A percentile compares a stretch with the other conserved stretches of the same genome.
Evolutionary conservation across 2,329 filamentous ascomycete species (phyloP).

Genomic region (Dendryphion nanum): DNA sequence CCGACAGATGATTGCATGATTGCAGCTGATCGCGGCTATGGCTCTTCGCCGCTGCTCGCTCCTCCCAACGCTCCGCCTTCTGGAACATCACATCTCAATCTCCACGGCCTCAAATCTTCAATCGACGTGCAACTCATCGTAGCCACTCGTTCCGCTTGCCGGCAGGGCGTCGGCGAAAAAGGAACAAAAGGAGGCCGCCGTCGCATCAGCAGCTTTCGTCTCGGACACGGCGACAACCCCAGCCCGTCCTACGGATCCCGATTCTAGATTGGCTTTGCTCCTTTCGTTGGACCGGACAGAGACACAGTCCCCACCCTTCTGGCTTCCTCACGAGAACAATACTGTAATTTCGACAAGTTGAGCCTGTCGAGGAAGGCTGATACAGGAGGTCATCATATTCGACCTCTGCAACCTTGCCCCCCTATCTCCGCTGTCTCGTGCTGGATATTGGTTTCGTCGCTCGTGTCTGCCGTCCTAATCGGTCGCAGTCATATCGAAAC

Average conservation of each 20-base stretch:
- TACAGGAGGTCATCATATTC: constrained; percentile 7
- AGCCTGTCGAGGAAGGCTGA: constrained; percentile 10
- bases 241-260: constrained; percentile 22
- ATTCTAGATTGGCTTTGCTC: constrained; percentile 31
- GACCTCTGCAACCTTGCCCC: constrained; percentile 8
- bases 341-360: too few species aligned
- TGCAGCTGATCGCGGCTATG: constrained; percentile 17
- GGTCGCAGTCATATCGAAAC: constrained; percentile 5
- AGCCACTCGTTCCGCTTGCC: constrained; percentile 2
- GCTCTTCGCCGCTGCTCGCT: background rate
- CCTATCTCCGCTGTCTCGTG: background rate
- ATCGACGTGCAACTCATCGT: constrained; percentile 1
- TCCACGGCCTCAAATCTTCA: constrained; percentile 1
- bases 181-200: constrained; percentile 1
- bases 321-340: constrained; percentile 13
- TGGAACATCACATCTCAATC: constrained; percentile 8
- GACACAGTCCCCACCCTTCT: constrained; percentile 31
- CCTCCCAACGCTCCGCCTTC: constrained; percentile 11
- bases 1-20: constrained; percentile 10
- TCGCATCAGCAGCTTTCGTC: constrained; percentile 4
- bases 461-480: constrained; percentile 9
- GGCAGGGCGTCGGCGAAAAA: background rate
- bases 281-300: constrained; percentile 27
- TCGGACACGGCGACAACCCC: constrained; percentile 13
- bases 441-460: constrained; percentile 1